Base-by-base conservation (phyloP, 2,329 filamentous ascomycete species). In the Pyricularia grisea region DNA sequence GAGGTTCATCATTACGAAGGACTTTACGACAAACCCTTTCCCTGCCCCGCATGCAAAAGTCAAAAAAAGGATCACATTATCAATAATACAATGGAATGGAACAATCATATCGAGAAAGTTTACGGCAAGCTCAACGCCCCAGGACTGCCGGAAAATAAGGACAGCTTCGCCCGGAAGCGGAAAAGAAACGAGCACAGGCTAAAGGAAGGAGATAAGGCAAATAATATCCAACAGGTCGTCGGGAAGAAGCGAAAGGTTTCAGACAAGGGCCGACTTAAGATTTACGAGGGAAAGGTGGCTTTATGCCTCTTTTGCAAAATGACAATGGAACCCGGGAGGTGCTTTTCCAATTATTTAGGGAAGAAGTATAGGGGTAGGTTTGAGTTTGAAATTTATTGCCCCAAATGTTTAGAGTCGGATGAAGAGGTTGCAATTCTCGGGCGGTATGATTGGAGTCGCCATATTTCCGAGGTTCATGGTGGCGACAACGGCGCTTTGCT, bases 51-150 rank as follows among this genome's bases (percentile, higher is more conserved):
- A 31, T 66, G 64, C 64, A 31, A 23, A 28, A 9, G 7, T 9
- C 23, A 64, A 27, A 1, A 64, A 64, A 28, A 30, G 14, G 27
- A 23, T 66, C 64, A 66, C 27, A 55, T 55, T 17, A 33, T 66
- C 14, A 36, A 14, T 4, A 66, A 36, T 36, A 17, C 64, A 23
- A 23, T 23, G n/a, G 14, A 66, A 31, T 66, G 64, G 64, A 66
- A 17, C 64, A 28, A 66, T 12, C 30, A 66, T 31, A 5, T 66
- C 17, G 64, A 30, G 28, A 23, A 28, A 23, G 5, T 31, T 31
- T 30, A 66, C 64, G 64, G 64, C 64, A 36, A 66, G n/a, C 27
- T 23, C 14, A 66, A 66, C 28, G 64, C 64, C 64, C 64, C 64
- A 66, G 42, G 42, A 55, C 42, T 55, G 42, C 42, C 42, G 42